phyloP scores from a whole-genome alignment of 2,329 filamentous ascomycete genomes.

The Xylariales sp. region DNA sequence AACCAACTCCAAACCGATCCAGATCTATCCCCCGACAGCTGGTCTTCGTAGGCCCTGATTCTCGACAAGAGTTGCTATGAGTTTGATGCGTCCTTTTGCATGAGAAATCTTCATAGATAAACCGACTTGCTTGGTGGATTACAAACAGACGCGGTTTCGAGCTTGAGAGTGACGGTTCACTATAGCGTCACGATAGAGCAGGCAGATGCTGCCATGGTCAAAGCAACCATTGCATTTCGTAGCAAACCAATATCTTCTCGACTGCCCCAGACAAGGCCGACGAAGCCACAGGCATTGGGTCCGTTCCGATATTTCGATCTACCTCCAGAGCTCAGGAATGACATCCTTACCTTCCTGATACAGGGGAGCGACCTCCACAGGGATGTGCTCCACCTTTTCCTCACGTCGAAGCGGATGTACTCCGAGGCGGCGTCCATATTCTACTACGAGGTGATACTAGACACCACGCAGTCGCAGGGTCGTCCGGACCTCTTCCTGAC shows the following conservation, averaged over 20 bases:
- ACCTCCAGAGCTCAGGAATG: conserved; percentile 19
- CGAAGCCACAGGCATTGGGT: conserved; percentile 4
- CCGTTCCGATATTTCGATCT: conserved; percentile 22
- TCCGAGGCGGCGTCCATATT: conserved; percentile 20
- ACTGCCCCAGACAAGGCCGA: neutral
- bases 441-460: conserved; percentile 18
- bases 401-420: conserved; percentile 16
- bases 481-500: conserved; percentile 14
- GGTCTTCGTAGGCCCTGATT: too few relatives aligned
- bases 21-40: too few relatives aligned
- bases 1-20: too few relatives aligned
- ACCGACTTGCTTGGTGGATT: too few relatives aligned
- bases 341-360: conserved; percentile 16
- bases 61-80: too few relatives aligned
- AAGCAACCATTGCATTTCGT: conserved; percentile 3
- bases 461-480: conserved; percentile 12
- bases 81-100: too few relatives aligned
- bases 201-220: conserved; percentile 3
- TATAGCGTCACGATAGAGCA: too few relatives aligned
- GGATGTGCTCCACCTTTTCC: conserved; percentile 17
- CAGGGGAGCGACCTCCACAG: conserved; percentile 7
- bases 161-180: too few relatives aligned
- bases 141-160: too few relatives aligned
- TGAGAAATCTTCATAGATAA: too few relatives aligned
- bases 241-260: conserved; percentile 3